Evolutionary conservation across 495 filamentous ascomycete genomes (phyloP).

Genomic region (Penicillium ucsense): DNA sequence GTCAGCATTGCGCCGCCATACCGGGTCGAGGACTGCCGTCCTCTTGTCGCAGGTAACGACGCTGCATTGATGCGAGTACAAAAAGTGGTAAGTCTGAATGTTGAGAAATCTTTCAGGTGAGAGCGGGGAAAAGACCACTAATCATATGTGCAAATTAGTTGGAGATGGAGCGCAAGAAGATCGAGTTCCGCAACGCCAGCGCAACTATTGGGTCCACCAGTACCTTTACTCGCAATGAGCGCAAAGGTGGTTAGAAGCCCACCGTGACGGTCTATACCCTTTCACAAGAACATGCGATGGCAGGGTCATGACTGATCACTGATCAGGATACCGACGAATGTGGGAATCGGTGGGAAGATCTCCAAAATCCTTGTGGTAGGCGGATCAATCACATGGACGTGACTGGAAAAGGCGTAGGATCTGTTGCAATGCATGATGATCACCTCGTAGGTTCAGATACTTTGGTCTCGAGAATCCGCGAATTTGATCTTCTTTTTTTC

Average conservation of each 20-base stretch:
- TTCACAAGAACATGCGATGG: too few species aligned
- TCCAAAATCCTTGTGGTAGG: too few species aligned
- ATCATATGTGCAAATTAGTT: conserved; percentile 16
- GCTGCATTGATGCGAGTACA: conserved; percentile 47
- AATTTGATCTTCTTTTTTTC: too few species aligned
- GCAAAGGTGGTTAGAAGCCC: conserved; percentile 18
- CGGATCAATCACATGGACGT: too few species aligned
- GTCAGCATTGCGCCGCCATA: conserved; percentile 55
- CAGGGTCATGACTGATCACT: too few species aligned
- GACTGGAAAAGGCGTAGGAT: too few species aligned
- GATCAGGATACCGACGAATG: too few species aligned
- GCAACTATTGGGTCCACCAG: conserved; percentile 31
- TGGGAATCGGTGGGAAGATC: too few species aligned
- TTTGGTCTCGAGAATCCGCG: too few species aligned
- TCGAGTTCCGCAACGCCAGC: conserved; percentile 36
- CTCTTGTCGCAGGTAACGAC: conserved; percentile 37
- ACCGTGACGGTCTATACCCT: not conserved
- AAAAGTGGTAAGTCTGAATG: conserved; percentile 47
- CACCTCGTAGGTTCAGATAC: too few species aligned
- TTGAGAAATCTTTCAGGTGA: not conserved
- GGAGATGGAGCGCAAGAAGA: conserved; percentile 43
- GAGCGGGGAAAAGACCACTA: not conserved
- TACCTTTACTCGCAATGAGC: conserved; percentile 24
- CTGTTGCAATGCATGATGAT: too few species aligned
- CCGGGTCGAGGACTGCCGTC: conserved; percentile 47